Evolutionary conservation across 2,329 filamentous ascomycete species (phyloP).

Genomic region (Rosellinia necatrix): DNA sequence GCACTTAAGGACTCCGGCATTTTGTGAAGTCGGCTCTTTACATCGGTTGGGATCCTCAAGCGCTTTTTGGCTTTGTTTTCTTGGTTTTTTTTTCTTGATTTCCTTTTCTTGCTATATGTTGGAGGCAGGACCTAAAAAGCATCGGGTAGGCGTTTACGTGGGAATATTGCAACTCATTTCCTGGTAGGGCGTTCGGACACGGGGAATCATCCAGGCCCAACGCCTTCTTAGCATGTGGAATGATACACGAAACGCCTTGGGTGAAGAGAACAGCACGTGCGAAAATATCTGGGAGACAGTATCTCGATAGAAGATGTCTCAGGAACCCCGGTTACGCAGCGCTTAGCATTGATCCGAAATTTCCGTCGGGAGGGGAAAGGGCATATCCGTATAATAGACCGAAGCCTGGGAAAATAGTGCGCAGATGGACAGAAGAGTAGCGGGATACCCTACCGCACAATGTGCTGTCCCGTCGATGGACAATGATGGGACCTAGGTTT

Average conservation of each 20-base stretch:
- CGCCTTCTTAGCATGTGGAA: slow-evolving; percentile 34
- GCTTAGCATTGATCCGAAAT: slow-evolving; percentile 24
- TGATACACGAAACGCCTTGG: slow-evolving; percentile 27
- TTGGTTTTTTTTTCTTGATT: no score
- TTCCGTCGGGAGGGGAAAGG: slow-evolving; percentile 12
- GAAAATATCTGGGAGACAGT: slow-evolving; percentile 24
- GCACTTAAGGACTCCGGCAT: slow-evolving; percentile 98
- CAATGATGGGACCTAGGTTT: slow-evolving; percentile 5
- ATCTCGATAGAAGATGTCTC: slow-evolving; percentile 29
- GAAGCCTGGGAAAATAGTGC: slow-evolving; percentile 20
- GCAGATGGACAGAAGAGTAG: slow-evolving; percentile 5
- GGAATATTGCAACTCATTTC: slow-evolving; percentile 30
- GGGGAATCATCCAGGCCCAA: slow-evolving; percentile 31
- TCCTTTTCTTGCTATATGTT: slow-evolving; percentile 25
- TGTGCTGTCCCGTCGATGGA: slow-evolving; percentile 2
- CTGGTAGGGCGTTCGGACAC: slow-evolving; percentile 40
- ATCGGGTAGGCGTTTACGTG: slow-evolving; percentile 38
- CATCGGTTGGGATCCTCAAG: slow-evolving; percentile 13
- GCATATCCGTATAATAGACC: slow-evolving; percentile 26
- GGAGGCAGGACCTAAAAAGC: slow-evolving; percentile 33
- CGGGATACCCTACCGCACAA: slow-evolving; percentile 8
- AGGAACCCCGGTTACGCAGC: slow-evolving; percentile 2
- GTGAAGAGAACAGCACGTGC: slow-evolving; percentile 20
- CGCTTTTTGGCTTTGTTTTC: no score
- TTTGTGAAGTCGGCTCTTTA: slow-evolving; percentile 59